These are phyloP conservation scores for Daldinia decipiens DNA, from an alignment of 495 filamentous ascomycete species.

Conservation along the genomic window DNA sequence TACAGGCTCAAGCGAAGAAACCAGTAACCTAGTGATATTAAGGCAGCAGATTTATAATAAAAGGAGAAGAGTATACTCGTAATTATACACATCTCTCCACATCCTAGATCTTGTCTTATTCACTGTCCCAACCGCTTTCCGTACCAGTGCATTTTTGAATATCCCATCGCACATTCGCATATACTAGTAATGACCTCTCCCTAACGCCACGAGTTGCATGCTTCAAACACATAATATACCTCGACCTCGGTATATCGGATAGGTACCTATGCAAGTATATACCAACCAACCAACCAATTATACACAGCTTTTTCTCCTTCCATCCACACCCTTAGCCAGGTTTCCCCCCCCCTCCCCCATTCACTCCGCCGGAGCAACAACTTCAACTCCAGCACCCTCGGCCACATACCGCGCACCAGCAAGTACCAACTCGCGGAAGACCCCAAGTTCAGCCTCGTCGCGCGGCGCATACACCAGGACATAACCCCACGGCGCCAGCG, in stretches of 20 bases:
- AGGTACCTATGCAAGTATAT: too few relatives aligned
- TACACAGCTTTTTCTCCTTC: background rate
- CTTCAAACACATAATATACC: background rate
- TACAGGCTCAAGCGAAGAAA: background rate
- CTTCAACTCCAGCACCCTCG: conserved; percentile 26
- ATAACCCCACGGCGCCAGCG: conserved; percentile 42
- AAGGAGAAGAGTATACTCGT: background rate
- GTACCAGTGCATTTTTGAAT: background rate
- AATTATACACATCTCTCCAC: background rate
- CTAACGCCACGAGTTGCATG: background rate
- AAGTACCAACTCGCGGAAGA: conserved; percentile 39
- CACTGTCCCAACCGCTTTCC: background rate
- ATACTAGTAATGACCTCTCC: background rate
- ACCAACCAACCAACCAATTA: conserved; percentile 1
- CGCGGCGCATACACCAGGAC: conserved; percentile 52
- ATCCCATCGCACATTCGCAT: background rate
- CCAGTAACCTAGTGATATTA: background rate
- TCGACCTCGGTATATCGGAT: background rate
- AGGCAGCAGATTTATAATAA: background rate
- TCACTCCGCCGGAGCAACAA: conserved; percentile 27
- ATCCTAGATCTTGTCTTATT: background rate
- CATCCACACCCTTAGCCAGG: background rate
- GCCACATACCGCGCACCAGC: conserved; percentile 39
- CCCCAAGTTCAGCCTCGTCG: conserved; percentile 43
- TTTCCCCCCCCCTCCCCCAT: too few relatives aligned